Percentiles rank a stretch among this genome's conserved stretches.
These are phyloP conservation scores for Ganoderma lucidum DNA, from an alignment of 1,284 basidiomycete species.

Conservation along the genomic window DNA sequence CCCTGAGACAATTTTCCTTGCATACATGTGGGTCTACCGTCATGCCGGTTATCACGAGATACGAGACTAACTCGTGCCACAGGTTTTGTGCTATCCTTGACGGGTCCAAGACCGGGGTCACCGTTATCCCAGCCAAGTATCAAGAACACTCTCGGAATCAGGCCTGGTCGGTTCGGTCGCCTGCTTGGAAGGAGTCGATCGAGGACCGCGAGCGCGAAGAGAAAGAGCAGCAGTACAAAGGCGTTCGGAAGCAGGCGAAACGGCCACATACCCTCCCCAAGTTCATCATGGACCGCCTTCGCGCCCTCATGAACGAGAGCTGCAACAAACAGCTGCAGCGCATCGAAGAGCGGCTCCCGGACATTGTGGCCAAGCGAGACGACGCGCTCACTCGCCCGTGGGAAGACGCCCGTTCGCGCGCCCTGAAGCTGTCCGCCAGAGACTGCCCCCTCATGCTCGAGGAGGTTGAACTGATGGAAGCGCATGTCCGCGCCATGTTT, in stretches of 20 bases:
- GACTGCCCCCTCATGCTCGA: conserved; percentile 23
- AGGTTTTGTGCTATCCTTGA: conserved; percentile 72
- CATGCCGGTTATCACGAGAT: neutral
- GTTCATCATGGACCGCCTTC: conserved; percentile 62
- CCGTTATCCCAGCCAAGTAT: conserved; percentile 46
- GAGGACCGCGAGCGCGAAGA: conserved; percentile 1
- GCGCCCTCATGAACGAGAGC: conserved; percentile 38
- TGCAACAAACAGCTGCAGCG: conserved; percentile 28
- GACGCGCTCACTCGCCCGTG: conserved; percentile 48
- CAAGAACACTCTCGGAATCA: conserved; percentile 29
- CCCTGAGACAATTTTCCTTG: conserved; percentile 57
- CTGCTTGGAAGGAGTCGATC: conserved; percentile 49
- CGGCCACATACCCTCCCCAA: conserved; percentile 30
- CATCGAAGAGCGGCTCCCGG: conserved; percentile 40
- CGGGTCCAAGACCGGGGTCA: conserved; percentile 65
- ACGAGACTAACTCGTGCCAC: neutral
- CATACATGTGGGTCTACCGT: conserved; percentile 60
- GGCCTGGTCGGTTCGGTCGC: conserved; percentile 22
- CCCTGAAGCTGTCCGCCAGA: conserved; percentile 18
- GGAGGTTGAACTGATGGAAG: conserved; percentile 40
- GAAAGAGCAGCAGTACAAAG: conserved; percentile 3
- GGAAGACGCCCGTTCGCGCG: conserved; percentile 42
- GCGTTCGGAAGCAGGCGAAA: conserved; percentile 12
- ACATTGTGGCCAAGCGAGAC: conserved; percentile 37
- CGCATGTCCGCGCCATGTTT: conserved; percentile 40